phyloP scores from a whole-genome alignment of 441 rosid species.

The Adansonia madagascariensis region DNA sequence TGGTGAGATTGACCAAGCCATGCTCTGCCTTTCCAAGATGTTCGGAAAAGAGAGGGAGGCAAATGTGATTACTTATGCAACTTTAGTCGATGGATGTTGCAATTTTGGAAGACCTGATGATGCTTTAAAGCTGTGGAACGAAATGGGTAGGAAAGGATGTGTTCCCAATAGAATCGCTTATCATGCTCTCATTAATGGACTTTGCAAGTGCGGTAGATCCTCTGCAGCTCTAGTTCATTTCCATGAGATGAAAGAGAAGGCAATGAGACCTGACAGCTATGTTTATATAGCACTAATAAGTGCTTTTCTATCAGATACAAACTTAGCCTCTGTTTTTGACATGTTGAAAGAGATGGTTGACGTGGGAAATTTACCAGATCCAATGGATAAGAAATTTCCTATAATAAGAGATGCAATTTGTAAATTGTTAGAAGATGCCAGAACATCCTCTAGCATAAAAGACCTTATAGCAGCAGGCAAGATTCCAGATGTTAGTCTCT shows the following conservation, averaged over 20 bases:
- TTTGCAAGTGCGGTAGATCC: slow-evolving; percentile 75
- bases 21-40: slow-evolving; percentile 62
- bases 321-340: slow-evolving; percentile 55
- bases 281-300: slow-evolving; percentile 56
- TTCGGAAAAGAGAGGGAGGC: slow-evolving; percentile 55
- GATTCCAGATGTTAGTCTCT: slow-evolving; percentile 36
- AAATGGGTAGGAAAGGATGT: slow-evolving; percentile 59
- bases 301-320: slow-evolving; percentile 49
- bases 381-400: slow-evolving; percentile 50
- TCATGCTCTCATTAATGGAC: slow-evolving; percentile 77
- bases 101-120: slow-evolving; percentile 68
- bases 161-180: slow-evolving; percentile 59
- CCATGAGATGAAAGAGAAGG: slow-evolving; percentile 61
- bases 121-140: slow-evolving; percentile 66
- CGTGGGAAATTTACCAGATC: slow-evolving; percentile 53
- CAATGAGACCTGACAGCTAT: slow-evolving; percentile 68
- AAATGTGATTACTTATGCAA: slow-evolving; percentile 72
- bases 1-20: slow-evolving; percentile 56
- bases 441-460: slow-evolving; percentile 54
- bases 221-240: slow-evolving; percentile 60
- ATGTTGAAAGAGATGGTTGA: slow-evolving; percentile 64
- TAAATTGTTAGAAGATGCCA: slow-evolving; percentile 56
- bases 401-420: slow-evolving; percentile 50
- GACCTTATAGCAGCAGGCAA: slow-evolving; percentile 52
- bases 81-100: slow-evolving; percentile 70